phyloP scores from a whole-genome alignment of 371 early-diverging fungal genomes.

The Encephalitozoon hellem region DNA sequence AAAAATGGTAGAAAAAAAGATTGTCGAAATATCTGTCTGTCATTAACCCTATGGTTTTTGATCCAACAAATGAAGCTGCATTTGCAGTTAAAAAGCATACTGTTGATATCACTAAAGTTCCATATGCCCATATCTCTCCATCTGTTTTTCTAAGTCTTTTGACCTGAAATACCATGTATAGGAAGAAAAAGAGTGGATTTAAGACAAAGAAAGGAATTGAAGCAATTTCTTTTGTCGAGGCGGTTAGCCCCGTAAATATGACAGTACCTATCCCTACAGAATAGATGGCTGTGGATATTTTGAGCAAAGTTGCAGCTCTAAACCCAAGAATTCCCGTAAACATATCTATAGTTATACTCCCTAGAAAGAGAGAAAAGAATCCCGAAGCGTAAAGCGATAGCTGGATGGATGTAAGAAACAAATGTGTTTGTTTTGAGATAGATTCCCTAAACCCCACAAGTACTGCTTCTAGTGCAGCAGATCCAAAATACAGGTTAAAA shows the following conservation, averaged over 20 bases:
- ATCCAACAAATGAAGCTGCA: slow-evolving; percentile 23
- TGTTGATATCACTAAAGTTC: slow-evolving; percentile 34
- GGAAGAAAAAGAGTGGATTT: slow-evolving; percentile 18
- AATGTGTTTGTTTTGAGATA: neutral
- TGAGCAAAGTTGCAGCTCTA: slow-evolving; percentile 6
- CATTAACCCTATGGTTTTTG: slow-evolving; percentile 23
- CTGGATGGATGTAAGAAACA: slow-evolving; percentile 26
- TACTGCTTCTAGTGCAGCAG: slow-evolving; percentile 16
- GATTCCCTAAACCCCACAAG: slow-evolving; percentile 10
- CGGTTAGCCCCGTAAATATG: slow-evolving; percentile 1
- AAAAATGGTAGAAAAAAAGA: slow-evolving; percentile 46
- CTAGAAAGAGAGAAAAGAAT: slow-evolving; percentile 42
- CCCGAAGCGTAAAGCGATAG: slow-evolving; percentile 24
- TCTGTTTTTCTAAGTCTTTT: slow-evolving; percentile 31
- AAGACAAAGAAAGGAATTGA: neutral
- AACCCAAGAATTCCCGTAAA: slow-evolving; percentile 31
- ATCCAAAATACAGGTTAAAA: slow-evolving; percentile 44
- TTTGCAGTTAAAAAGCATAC: slow-evolving; percentile 19
- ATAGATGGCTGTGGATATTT: slow-evolving; percentile 18
- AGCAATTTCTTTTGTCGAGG: neutral
- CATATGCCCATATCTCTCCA: slow-evolving; percentile 55
- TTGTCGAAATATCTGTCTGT: slow-evolving; percentile 51
- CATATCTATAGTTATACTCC: slow-evolving; percentile 31
- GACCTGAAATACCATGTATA: slow-evolving; percentile 38
- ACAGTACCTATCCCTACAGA: slow-evolving; percentile 2